Evolutionary conservation across 495 filamentous ascomycete genomes (phyloP), one percentile per base, ranked within the genome.

Genomic region (Cercophora sp.): DNA sequence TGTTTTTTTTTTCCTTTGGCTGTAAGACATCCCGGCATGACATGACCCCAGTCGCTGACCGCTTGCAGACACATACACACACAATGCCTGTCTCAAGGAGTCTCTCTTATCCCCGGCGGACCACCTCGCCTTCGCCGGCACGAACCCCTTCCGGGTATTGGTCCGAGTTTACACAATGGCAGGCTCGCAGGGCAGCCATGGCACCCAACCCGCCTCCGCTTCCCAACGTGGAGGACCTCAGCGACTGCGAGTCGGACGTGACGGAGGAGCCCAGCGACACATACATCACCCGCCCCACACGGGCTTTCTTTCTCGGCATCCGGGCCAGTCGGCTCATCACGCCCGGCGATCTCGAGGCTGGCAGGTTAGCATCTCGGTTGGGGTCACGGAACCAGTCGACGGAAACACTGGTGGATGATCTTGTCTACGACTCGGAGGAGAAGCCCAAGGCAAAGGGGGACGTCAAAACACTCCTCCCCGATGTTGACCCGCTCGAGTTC

Each of bases 221-320:
- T 16, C 56, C 51, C 1, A 16, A 51, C 35, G 42, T 54, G 24
- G 56, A 54, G 18, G 56, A 59, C 19, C 36, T 55, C 23, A 27
- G 46, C 3, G 56, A 59, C 42, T 59, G 45, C 47, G 56, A 59
- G 40, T 51, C 56, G 3, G 48, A 56, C 20, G 42, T 37, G 27
- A 20, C 10, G 1, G 51, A 54, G 15, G 42, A 52, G 35, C 43
- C 32, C 46, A 55, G 51, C 22, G 41, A 59, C 40, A 16, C 41
- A 25, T 37, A 39, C 45, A 55, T 54, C 40, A 59, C 56, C n/a
- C 39, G 44, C 15, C 56, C 51, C 34, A 54, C 47, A 8, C 48
- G 40, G 26, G 46, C 56, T 18, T 59, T 59, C 47, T 59, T 59
- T 34, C 56, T 51, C 40, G 51, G 51, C 40, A 47, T 37, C 40